Base-by-base conservation (phyloP, 1,139 yeast species). In the Yamadazyma friedrichii region DNA sequence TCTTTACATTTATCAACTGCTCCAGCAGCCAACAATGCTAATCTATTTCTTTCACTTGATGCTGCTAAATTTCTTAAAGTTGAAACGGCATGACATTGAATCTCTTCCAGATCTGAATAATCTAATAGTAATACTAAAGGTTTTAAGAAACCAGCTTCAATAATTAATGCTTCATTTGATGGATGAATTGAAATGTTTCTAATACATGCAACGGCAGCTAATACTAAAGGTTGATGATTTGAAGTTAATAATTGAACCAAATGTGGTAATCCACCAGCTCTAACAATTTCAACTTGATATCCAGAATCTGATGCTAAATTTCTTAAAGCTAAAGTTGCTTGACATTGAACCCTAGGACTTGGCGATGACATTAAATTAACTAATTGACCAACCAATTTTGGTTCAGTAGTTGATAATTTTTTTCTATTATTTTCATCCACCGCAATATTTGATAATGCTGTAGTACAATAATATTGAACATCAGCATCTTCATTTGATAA, bases 201-300 rank as follows among this genome's bases (percentile, higher is more conserved):
- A 52, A 93, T 88, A 68, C 99, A 93, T 2, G 99, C 99, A 41
- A 93, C 98, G 10, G 98, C 94, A 3, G 98, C 98, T 44, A 93
- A 74, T 10, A 91, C 89, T 49, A 94, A 74, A 16, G 98, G 96
- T 56, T 89, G 93, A 58, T 93, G 96, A 50, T 86, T 82, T 38
- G 96, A 85, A 53, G 91, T 93, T 53, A 93, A 75, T 43, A 94
- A 75, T 50, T 87, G 86, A 12, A 88, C 95, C 58, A 93, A 75
- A 61, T 89, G 94, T 37, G 97, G 95, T 55, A 93, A 77, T 0
- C 98, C 99, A 42, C 95, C 96, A 32, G 95, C 93, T 55, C 95
- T 78, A 25, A 93, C 98, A 52, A 93, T 89, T 61, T 93, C 98
- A 46, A 93, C 80, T 67, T 93, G 99, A 65, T 93, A 93, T 34